Base-by-base conservation (phyloP, 495 filamentous ascomycete species). In the Lichina pygmaea region DNA sequence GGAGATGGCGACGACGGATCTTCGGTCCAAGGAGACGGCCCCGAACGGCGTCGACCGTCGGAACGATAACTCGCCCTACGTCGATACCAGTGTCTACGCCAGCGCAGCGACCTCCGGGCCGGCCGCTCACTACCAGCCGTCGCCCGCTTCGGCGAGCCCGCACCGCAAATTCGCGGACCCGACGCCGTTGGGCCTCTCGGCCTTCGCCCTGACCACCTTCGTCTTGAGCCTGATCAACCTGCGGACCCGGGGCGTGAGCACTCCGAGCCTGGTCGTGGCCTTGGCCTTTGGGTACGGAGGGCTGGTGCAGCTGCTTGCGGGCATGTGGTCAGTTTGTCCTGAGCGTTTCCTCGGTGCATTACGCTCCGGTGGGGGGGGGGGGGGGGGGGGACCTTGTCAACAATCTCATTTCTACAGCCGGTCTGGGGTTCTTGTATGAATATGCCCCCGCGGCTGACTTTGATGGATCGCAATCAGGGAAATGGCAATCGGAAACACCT, bases 141-240 rank as follows among this genome's bases (percentile, higher is more conserved):
- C 24, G 24, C 2, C 24, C 24, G 24, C 38, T 4, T 40, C 38
- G 12, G 24, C 24, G 24, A 24, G 24, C 24, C 24, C 24, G 41
- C 36, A 48, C 38, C 47, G 47, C 32, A 49, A 49, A 37, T 58
- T 64, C 46, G 61, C 52, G 49, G 62, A 64, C 49, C 61, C 61
- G 17, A 86, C 49, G 15, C 49, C 49, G 12, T 5, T 51, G 31
- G 62, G 62, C 46, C 62, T 65, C n/a, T 57, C 52, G 38, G 89
- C 81, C 67, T 95, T 95, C 70, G 89, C 86, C 49, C 66, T 94
- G 56, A 95, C 86, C 46, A 94, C 89, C 43, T 94, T 94, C 60
- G 78, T 94, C 33, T 71, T 97, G 45, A 84, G 81, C 38, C 62
- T 72, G 47, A 71, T 95, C 67, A 95, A 94, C 68, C 62, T 84